phyloP scores from a whole-genome alignment of 2,329 filamentous ascomycete species.

The Alternaria consortialis region DNA sequence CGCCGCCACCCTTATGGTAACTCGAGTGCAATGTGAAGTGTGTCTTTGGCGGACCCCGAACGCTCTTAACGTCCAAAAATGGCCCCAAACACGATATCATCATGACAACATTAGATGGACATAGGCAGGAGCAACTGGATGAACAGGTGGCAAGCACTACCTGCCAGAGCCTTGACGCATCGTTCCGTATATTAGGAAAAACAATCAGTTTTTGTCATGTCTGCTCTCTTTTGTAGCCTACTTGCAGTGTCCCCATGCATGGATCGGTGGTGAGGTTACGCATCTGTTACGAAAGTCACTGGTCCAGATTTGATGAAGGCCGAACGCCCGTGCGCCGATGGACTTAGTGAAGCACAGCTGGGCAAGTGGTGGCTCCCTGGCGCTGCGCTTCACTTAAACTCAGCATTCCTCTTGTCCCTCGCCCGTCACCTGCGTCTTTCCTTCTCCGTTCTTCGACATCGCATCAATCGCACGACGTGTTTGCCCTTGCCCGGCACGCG shows the following conservation, averaged over 20 bases:
- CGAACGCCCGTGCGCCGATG: slow-evolving; percentile 32
- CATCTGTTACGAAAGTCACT: slow-evolving; percentile 35
- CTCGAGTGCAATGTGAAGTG: not conserved
- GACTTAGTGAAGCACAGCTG: slow-evolving; percentile 30
- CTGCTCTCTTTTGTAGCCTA: not conserved
- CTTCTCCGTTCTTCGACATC: slow-evolving; percentile 31
- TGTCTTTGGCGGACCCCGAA: not conserved
- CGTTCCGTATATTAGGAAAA: not conserved
- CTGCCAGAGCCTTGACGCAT: not conserved
- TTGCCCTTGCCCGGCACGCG: slow-evolving; percentile 28
- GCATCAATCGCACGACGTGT: slow-evolving; percentile 24
- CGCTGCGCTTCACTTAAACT: slow-evolving; percentile 40
- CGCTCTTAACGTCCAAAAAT: not conserved
- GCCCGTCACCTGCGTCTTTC: slow-evolving; percentile 25
- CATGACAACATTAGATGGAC: slow-evolving; percentile 17
- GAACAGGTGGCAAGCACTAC: slow-evolving; percentile 14
- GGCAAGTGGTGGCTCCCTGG: slow-evolving; percentile 30
- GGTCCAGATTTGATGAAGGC: slow-evolving; percentile 35
- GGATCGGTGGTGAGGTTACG: slow-evolving; percentile 14
- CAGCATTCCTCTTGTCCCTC: slow-evolving; percentile 42
- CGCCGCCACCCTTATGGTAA: not conserved
- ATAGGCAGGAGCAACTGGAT: slow-evolving; percentile 17
- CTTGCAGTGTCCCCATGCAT: slow-evolving; percentile 3
- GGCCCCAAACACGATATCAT: not conserved
- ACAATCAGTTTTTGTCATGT: not conserved